These are phyloP conservation scores for Glycine soja DNA, from an alignment of 306 rosid genomes.

Conservation along the genomic window DNA sequence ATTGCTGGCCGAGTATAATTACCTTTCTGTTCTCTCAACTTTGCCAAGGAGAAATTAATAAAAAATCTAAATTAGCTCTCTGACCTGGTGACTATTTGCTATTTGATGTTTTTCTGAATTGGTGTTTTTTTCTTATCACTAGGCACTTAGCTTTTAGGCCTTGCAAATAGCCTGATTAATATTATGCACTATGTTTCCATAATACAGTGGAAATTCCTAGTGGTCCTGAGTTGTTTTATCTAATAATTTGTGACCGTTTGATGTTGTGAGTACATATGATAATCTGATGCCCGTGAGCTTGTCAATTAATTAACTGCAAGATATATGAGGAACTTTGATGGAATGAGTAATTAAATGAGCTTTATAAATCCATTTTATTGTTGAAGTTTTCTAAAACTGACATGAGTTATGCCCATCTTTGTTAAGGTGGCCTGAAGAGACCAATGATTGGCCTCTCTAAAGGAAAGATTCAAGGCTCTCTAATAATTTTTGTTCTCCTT, in stretches of 20 bases:
- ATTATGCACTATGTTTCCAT: neutral
- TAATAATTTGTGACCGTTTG: constrained; percentile 19
- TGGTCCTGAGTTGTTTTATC: constrained; percentile 20
- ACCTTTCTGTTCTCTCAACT: constrained; percentile 14
- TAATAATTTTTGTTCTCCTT: constrained; percentile 34
- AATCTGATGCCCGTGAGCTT: neutral
- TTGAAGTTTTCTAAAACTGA: constrained; percentile 25
- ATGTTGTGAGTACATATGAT: constrained; percentile 12
- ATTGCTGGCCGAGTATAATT: neutral
- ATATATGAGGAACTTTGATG: constrained; percentile 7
- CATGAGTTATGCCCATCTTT: neutral
- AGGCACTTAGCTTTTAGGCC: too few relatives aligned
- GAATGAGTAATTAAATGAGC: constrained; percentile 16
- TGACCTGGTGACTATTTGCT: neutral
- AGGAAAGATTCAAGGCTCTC: constrained; percentile 4
- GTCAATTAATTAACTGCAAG: neutral
- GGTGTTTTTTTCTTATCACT: constrained; percentile 1
- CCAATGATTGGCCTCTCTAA: constrained; percentile 24
- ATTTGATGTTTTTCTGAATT: constrained; percentile 10
- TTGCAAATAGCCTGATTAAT: constrained; percentile 3
- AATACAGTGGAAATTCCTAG: neutral
- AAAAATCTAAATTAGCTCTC: neutral
- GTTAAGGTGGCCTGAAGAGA: constrained; percentile 3
- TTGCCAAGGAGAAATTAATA: neutral
- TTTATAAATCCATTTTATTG: neutral